Percentiles rank a stretch among this genome's conserved stretches.
Conservation (phyloP, 805 yeast species). For the Zygoascus ofunaensis region DNA sequence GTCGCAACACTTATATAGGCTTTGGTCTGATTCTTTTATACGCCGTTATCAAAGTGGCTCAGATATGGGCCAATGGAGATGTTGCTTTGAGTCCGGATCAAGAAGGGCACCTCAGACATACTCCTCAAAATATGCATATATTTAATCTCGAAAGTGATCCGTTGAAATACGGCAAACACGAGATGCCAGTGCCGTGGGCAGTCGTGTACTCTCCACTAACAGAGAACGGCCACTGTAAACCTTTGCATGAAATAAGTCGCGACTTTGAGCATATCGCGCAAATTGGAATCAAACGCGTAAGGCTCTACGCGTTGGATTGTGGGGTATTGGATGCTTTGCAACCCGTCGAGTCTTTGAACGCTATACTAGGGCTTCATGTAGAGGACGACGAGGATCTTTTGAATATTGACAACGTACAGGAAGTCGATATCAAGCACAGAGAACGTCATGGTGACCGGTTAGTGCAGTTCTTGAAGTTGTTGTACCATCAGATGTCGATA, state of each 20-base stretch:
- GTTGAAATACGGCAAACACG: neutral
- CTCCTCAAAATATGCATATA: neutral
- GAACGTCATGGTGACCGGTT: neutral
- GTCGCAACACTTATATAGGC: neutral
- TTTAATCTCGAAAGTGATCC: neutral
- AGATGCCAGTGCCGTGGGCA: conserved; percentile 19
- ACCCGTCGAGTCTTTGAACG: conserved; percentile 9
- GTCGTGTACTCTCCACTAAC: conserved; percentile 18
- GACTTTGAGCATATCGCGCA: conserved; percentile 10
- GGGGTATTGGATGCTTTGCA: conserved; percentile 14
- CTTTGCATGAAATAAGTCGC: conserved; percentile 5
- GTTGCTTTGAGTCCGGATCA: neutral
- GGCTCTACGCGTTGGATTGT: conserved; percentile 18
- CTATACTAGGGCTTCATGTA: conserved; percentile 12
- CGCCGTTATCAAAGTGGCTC: neutral
- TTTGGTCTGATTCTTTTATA: neutral
- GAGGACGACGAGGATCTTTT: neutral
- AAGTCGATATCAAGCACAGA: neutral
- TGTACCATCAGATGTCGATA: conserved; percentile 2
- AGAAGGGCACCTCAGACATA: neutral
- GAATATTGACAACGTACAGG: conserved; percentile 6
- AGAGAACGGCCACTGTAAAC: conserved; percentile 14
- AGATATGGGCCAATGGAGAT: neutral
- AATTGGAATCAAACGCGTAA: conserved; percentile 11
- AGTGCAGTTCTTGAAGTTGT: neutral